Evolutionary conservation across 352 stramenopile genomes (phyloP).

Genomic region (Proteromonas lacertae): DNA sequence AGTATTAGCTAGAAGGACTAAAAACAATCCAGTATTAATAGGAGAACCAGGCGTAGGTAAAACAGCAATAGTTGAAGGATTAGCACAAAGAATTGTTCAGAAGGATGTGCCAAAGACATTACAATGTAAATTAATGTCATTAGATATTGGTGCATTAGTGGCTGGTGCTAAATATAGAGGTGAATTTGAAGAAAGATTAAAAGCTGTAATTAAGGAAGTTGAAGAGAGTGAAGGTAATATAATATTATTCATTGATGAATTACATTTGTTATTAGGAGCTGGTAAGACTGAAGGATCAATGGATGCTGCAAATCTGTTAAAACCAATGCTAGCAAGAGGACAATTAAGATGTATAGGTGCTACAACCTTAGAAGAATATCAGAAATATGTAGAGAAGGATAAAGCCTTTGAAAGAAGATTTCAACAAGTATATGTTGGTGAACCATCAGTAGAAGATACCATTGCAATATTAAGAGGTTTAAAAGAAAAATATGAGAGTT

Average conservation of each 20-base stretch:
- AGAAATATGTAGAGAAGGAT: slow-evolving; percentile 90
- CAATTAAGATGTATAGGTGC: slow-evolving; percentile 80
- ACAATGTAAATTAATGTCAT: slow-evolving; percentile 34
- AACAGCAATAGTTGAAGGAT: slow-evolving; percentile 59
- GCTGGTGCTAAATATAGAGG: slow-evolving; percentile 76
- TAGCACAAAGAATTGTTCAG: slow-evolving; percentile 74
- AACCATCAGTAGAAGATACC: slow-evolving; percentile 65
- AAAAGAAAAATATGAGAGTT: slow-evolving; percentile 71
- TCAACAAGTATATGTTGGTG: slow-evolving; percentile 67
- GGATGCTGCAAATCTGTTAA: slow-evolving; percentile 86
- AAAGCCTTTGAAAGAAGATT: slow-evolving; percentile 82
- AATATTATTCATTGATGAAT: slow-evolving; percentile 94
- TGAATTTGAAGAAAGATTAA: slow-evolving; percentile 89
- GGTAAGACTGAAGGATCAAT: slow-evolving; percentile 47
- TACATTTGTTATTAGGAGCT: slow-evolving; percentile 73
- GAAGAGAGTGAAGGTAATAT: slow-evolving; percentile 66
- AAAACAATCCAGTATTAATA: slow-evolving; percentile 86
- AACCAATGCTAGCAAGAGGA: slow-evolving; percentile 70
- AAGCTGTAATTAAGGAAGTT: slow-evolving; percentile 63
- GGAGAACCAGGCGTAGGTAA: slow-evolving; percentile 83
- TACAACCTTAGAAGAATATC: slow-evolving; percentile 87
- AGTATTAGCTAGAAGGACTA: slow-evolving; percentile 70
- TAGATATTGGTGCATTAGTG: slow-evolving; percentile 82
- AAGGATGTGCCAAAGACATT: slow-evolving; percentile 73
- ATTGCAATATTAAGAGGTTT: slow-evolving; percentile 75